phyloP scores from a whole-genome alignment of 495 filamentous ascomycete species.

The Hyaloscypha hepaticicola region DNA sequence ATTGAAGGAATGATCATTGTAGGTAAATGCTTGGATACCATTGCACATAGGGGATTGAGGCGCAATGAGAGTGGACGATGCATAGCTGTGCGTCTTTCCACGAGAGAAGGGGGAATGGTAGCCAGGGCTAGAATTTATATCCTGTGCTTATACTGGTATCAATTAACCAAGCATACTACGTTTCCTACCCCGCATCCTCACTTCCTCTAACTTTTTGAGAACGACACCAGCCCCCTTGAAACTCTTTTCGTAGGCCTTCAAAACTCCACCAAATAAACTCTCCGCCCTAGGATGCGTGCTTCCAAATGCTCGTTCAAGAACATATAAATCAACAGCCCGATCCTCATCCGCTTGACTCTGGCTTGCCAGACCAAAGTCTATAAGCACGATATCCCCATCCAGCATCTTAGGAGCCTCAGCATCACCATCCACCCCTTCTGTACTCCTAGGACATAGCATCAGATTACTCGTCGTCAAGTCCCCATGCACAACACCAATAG shows the following conservation, averaged over 20 bases:
- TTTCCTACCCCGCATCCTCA: conserved; percentile 95
- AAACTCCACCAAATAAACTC: conserved; percentile 63
- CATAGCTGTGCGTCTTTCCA: not conserved
- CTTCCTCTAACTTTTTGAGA: conserved; percentile 79
- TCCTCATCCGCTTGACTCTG: conserved; percentile 88
- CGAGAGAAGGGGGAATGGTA: not conserved
- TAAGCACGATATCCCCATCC: conserved; percentile 78
- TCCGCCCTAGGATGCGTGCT: conserved; percentile 92
- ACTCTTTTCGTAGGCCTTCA: conserved; percentile 47
- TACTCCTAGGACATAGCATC: conserved; percentile 61
- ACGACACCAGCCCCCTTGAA: conserved; percentile 52
- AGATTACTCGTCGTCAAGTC: conserved; percentile 98
- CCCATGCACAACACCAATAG: conserved; percentile 82
- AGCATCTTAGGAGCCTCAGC: conserved; percentile 31
- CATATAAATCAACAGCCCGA: conserved; percentile 93
- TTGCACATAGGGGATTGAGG: not conserved
- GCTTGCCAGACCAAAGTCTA: conserved; percentile 91
- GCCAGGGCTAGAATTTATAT: not conserved
- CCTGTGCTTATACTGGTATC: not conserved
- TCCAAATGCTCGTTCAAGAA: conserved; percentile 92
- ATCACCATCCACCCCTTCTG: conserved; percentile 7
- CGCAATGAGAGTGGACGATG: not conserved
- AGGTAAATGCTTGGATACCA: not conserved
- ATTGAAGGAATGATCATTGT: conserved; percentile 41
- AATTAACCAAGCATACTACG: conserved; percentile 86